Base-by-base conservation (phyloP, 768 basidiomycete genomes). In the Amanita brunnescens region DNA sequence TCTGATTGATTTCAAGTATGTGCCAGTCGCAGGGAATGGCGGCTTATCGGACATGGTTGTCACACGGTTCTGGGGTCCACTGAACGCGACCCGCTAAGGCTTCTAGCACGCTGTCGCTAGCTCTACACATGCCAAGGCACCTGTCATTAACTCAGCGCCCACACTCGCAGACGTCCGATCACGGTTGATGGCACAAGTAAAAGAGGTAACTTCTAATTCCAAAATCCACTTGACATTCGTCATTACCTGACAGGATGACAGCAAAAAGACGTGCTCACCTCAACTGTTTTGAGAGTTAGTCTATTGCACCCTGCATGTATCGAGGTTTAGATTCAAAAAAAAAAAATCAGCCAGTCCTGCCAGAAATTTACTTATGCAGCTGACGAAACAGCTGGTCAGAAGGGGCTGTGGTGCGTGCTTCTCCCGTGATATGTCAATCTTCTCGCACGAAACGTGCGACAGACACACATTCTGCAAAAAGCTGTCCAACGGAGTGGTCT, bases 281-380 rank as follows among this genome's bases (percentile, higher is more conserved):
- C 26, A 3, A 83, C 72, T 38, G 77, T 77, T 21, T 64, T 81
- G 56, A 75, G 80, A 39, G 81, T 86, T 55, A 58, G 81, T 53
- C 8, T 7, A 26, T 33, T 30, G 43, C 26, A 16, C 5, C 26
- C 24, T 20, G 38, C 42, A 52, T 6, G 13, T 24, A 30, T 46
- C 41, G 23, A 16, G 20, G 40, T 51, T 20, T n/a, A n/a, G n/a
- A n/a, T n/a, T n/a, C n/a, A n/a, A n/a, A n/a, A n/a, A n/a, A n/a
- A 30, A 5, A 23, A 18, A 26, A 18, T 14, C 54, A 87, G 85
- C 81, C 83, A 21, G 74, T 85, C 29, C 70, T 88, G 14, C 73
- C 86, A 8, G 86, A 88, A 52, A 72, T 88, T 2, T 79, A 87
- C 56, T 2, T 79, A 87, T 56, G 72, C 77, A 7, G 73, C 79